Base-by-base conservation (phyloP, 176 grass and related monocot species). In the Zea luxurians region DNA sequence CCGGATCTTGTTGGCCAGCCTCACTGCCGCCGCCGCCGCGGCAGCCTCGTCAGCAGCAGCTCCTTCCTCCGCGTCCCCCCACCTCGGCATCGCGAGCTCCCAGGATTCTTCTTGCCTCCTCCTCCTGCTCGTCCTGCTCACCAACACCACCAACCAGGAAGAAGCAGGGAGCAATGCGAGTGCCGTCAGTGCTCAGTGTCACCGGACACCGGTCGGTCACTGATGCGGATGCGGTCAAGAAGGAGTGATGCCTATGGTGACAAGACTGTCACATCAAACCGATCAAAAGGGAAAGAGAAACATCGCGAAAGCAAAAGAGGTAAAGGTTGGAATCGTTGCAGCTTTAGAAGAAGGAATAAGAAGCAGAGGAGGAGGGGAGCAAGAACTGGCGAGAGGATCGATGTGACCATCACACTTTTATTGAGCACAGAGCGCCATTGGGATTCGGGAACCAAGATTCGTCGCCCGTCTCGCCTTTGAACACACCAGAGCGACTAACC, bases 341-440 rank as follows among this genome's bases (percentile, higher is more conserved):
- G 72, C 78, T 77, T 89, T 89, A 85, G 66, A 77, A 62, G 87
- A 85, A 81, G 87, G 87, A 89, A 85, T 85, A 77, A 85, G 87
- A 89, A 89, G 68, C 21, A 50, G 27, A 27, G 27, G 27, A 27
- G 27, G 53, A 62, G 70, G 8, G 66, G 27, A 64, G 59, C 72
- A 82, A 64, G 53, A 59, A 59, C 13, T 84, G 77, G 60, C 58
- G 47, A 88, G 48, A 8, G 42, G 10, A 18, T 13, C 7, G 77
- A 57, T 42, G 61, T 21, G 71, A 65, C 47, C 70, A 41, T 49
- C 68, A 7, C 81, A 5, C 27, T 27, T 27, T 27, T 27, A 27
- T 27, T 27, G 27, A 27, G 27, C 27, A 63, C 20, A 62, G 68
- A 58, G 62, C 44, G 20, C 42, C 18, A 76, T 76, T 60, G 64